phyloP scores from a whole-genome alignment of 495 filamentous ascomycete genomes.

The Hypoxylon lenormandii region DNA sequence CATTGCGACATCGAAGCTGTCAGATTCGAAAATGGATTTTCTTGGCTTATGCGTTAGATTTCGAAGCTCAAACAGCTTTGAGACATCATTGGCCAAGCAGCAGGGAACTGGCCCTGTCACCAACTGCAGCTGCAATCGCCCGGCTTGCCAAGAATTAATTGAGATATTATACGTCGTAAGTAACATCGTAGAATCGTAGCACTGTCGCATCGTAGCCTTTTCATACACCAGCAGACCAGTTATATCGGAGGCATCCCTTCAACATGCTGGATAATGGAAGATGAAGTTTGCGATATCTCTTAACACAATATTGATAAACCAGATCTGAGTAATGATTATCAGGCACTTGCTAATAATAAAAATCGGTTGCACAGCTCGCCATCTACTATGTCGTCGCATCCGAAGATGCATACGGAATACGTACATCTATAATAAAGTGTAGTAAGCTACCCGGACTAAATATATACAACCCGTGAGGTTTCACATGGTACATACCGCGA shows the following conservation, averaged over 20 bases:
- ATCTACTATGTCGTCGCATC: too few relatives aligned
- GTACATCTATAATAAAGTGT: not conserved
- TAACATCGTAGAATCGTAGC: not conserved
- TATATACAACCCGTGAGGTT: not conserved
- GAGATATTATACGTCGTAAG: constrained; percentile 19
- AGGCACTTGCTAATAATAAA: too few relatives aligned
- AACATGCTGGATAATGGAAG: not conserved
- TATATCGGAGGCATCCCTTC: not conserved
- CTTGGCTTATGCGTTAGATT: constrained; percentile 19
- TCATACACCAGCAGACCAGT: constrained; percentile 1
- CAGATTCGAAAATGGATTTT: not conserved
- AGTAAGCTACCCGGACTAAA: not conserved
- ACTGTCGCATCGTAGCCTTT: not conserved
- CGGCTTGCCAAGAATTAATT: constrained; percentile 34
- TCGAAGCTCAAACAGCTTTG: constrained; percentile 18
- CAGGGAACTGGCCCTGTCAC: constrained; percentile 15
- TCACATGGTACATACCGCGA: not conserved
- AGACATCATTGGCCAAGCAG: constrained; percentile 33
- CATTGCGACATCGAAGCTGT: not conserved
- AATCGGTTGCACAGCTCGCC: too few relatives aligned
- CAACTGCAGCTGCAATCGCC: constrained; percentile 14
- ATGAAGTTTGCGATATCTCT: too few relatives aligned
- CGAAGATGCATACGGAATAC: not conserved
- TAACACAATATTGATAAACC: too few relatives aligned
- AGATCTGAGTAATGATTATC: too few relatives aligned